Conservation (phyloP, 371 early-diverging fungal species). For the Coemansia sp. region DNA sequence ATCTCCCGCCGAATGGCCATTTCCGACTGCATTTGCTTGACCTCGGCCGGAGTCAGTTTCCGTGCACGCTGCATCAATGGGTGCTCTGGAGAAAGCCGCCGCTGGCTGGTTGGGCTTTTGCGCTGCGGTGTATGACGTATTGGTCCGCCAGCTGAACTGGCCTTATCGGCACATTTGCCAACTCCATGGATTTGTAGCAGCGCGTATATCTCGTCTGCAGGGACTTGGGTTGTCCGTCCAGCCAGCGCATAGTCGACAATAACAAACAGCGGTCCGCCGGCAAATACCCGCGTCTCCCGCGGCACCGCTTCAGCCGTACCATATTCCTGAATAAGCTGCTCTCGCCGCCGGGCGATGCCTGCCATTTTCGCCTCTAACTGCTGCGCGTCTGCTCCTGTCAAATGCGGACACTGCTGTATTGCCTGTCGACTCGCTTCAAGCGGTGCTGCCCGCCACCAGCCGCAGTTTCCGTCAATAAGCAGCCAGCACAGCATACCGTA, state of each 20-base stretch:
- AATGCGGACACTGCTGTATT: slow-evolving; percentile 19
- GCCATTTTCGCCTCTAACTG: slow-evolving; percentile 11
- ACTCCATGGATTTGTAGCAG: not conserved
- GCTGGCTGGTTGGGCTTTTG: no score
- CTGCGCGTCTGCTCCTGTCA: slow-evolving; percentile 8
- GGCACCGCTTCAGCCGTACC: slow-evolving; percentile 16
- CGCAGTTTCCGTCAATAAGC: slow-evolving; percentile 16
- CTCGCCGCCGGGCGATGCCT: slow-evolving; percentile 4
- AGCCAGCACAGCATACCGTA: slow-evolving; percentile 48
- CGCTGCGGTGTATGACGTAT: no score
- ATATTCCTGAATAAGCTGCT: slow-evolving; percentile 9
- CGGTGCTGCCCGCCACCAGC: slow-evolving; percentile 16
- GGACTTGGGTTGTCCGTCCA: slow-evolving; percentile 2
- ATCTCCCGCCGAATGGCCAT: slow-evolving; percentile 29
- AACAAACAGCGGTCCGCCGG: slow-evolving; percentile 32
- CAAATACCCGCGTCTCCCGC: slow-evolving; percentile 22
- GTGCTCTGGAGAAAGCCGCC: not conserved
- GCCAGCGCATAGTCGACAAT: slow-evolving; percentile 25
- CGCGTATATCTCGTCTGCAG: not conserved
- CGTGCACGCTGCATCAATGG: slow-evolving; percentile 15
- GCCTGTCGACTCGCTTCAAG: slow-evolving; percentile 17
- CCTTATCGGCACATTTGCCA: not conserved
- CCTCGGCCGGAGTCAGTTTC: slow-evolving; percentile 14
- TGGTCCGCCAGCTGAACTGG: not conserved
- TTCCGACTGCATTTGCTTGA: slow-evolving; percentile 37